These are phyloP conservation scores for Hyaloscypha hepaticicola DNA, from an alignment of 495 filamentous ascomycete genomes.

Conservation along the genomic window DNA sequence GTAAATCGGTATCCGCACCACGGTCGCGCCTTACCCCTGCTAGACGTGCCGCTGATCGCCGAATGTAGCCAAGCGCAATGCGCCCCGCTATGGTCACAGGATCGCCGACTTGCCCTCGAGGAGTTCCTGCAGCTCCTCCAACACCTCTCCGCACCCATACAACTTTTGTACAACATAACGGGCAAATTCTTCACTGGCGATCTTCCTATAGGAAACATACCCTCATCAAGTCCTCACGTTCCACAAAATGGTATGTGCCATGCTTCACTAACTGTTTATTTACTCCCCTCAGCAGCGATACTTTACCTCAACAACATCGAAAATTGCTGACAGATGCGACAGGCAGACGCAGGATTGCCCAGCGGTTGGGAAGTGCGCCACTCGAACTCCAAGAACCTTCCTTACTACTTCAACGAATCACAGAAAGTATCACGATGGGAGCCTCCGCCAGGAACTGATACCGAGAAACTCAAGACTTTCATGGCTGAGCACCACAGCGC, in stretches of 20 bases:
- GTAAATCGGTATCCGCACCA: neutral
- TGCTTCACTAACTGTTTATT: constrained; percentile 12
- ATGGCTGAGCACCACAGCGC: constrained; percentile 81
- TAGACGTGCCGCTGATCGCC: neutral
- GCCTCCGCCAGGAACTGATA: constrained; percentile 80
- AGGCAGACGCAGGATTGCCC: constrained; percentile 80
- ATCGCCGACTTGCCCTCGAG: neutral
- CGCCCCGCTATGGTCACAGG: constrained; percentile 2
- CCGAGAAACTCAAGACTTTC: constrained; percentile 85
- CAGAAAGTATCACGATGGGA: constrained; percentile 92
- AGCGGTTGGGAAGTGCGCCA: constrained; percentile 89
- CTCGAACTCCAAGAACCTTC: constrained; percentile 95
- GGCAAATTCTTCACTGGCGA: constrained; percentile 1
- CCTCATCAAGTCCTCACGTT: neutral
- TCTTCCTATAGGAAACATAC: neutral
- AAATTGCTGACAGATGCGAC: constrained; percentile 22
- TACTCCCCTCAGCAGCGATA: neutral
- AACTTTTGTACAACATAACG: neutral
- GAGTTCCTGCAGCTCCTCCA: constrained; percentile 1
- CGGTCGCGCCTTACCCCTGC: neutral
- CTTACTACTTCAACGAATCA: constrained; percentile 90
- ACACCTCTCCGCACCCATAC: neutral
- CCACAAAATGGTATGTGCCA: constrained; percentile 21
- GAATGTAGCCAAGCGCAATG: neutral
- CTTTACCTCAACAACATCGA: neutral